phyloP scores from a whole-genome alignment of 169 alveolate species.

The Plasmodium ovale region DNA sequence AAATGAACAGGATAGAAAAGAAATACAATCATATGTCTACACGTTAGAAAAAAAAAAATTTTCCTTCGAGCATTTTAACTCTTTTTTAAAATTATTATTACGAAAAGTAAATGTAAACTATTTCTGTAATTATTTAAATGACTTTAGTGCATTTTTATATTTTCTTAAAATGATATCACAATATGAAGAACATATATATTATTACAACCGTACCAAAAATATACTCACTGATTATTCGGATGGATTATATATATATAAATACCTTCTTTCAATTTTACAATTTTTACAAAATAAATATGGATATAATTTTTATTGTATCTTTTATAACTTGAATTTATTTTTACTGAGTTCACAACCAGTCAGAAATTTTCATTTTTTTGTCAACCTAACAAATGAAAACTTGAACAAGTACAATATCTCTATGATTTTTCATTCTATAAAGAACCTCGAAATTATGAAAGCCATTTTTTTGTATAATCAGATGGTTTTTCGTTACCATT shows the following conservation, averaged over 20 bases:
- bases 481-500: no score
- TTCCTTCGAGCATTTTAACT: neutral
- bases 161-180: conserved; percentile 33
- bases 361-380: conserved; percentile 35
- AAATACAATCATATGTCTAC: neutral
- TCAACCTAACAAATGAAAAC: conserved; percentile 6
- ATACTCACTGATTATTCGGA: conserved; percentile 6
- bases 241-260: conserved; percentile 26
- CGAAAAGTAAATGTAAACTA: conserved; percentile 24
- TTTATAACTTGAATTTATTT: conserved; percentile 26
- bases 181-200: conserved; percentile 45
- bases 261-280: conserved; percentile 1
- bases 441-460: conserved; percentile 56
- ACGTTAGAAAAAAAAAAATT: conserved; percentile 8
- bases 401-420: conserved; percentile 11
- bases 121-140: conserved; percentile 10
- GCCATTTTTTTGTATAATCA: conserved; percentile 23
- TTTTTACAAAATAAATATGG: conserved; percentile 9
- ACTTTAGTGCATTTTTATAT: conserved; percentile 60
- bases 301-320: conserved; percentile 37
- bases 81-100: conserved; percentile 23
- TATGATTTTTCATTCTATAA: conserved; percentile 27
- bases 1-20: conserved; percentile 17
- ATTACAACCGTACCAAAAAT: conserved; percentile 8
- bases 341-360: conserved; percentile 36